Evolutionary conservation across 306 rosid genomes (phyloP).

Genomic region (Carpinus fangiana): DNA sequence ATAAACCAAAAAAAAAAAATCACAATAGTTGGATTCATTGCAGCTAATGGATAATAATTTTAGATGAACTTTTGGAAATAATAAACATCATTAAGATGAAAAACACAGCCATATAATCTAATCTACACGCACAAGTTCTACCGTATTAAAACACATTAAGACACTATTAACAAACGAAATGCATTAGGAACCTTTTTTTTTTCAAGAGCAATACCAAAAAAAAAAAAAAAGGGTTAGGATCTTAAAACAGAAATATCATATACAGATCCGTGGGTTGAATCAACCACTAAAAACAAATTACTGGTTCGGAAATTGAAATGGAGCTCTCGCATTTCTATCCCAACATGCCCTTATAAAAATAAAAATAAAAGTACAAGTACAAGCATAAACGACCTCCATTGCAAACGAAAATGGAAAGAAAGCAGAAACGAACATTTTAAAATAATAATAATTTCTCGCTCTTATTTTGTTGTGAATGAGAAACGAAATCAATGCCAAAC

Average conservation of each 20-base stretch:
- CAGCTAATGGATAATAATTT: not conserved
- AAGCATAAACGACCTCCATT: not conserved
- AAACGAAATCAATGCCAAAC: no score
- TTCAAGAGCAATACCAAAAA: no score
- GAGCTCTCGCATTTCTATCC: not conserved
- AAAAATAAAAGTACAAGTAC: not conserved
- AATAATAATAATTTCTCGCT: no score
- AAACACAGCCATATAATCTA: not conserved
- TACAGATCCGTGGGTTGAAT: not conserved
- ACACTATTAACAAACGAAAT: not conserved
- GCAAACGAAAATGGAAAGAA: not conserved
- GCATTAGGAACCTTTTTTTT: not conserved
- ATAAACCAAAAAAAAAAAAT: not conserved
- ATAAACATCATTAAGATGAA: not conserved
- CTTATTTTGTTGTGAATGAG: no score
- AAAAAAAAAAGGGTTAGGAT: not conserved
- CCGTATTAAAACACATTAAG: no score
- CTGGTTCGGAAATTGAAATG: not conserved
- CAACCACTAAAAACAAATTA: not conserved
- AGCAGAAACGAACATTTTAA: not conserved
- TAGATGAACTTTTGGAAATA: not conserved
- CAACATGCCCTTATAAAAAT: not conserved
- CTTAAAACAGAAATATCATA: not conserved
- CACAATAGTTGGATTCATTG: not conserved
- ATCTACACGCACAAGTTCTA: not conserved